Percentiles rank a stretch among this genome's conserved stretches.
Evolutionary conservation across 1,284 basidiomycete genomes (phyloP).

Genomic region (Fomitopsis schrenkii): DNA sequence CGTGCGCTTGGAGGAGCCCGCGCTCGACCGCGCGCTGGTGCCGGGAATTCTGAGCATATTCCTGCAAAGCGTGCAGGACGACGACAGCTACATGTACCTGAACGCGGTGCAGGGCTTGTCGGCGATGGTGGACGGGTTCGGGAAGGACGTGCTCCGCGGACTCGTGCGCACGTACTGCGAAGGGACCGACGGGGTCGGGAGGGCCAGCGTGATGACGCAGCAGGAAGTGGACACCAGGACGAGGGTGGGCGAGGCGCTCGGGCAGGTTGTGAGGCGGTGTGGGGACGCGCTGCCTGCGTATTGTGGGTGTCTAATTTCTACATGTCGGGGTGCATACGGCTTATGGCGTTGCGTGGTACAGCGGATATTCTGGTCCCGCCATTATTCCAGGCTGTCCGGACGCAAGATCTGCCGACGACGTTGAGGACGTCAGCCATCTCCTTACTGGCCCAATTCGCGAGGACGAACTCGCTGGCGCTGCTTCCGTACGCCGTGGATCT

Average conservation of each 20-base stretch:
- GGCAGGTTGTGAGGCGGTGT: conserved; percentile 72
- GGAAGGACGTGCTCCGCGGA: conserved; percentile 65
- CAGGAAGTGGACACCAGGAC: conserved; percentile 75
- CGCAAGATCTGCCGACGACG: conserved; percentile 58
- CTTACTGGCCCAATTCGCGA: conserved; percentile 70
- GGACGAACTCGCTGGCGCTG: conserved; percentile 59
- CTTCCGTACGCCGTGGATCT: conserved; percentile 63
- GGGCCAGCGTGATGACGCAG: conserved; percentile 44
- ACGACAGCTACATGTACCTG: conserved; percentile 93
- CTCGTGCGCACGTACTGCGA: conserved; percentile 63
- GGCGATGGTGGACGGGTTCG: conserved; percentile 76
- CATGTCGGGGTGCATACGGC: not conserved
- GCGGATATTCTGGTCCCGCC: conserved; percentile 71
- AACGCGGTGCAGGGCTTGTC: conserved; percentile 90
- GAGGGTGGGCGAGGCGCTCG: conserved; percentile 87
- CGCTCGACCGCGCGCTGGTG: conserved; percentile 57
- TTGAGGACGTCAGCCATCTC: conserved; percentile 83
- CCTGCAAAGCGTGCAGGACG: conserved; percentile 81
- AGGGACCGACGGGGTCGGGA: conserved; percentile 45
- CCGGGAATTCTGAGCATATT: conserved; percentile 89
- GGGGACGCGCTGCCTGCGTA: conserved; percentile 69
- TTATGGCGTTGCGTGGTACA: conserved; percentile 26
- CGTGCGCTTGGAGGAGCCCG: conserved; percentile 16
- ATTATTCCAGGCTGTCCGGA: conserved; percentile 58
- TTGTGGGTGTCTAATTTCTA: conserved; percentile 42